A percentile compares a stretch with the other conserved stretches of the same genome.
Conservation (phyloP, 192 early-diverging fungal species). For the Funneliformis mosseae region DNA sequence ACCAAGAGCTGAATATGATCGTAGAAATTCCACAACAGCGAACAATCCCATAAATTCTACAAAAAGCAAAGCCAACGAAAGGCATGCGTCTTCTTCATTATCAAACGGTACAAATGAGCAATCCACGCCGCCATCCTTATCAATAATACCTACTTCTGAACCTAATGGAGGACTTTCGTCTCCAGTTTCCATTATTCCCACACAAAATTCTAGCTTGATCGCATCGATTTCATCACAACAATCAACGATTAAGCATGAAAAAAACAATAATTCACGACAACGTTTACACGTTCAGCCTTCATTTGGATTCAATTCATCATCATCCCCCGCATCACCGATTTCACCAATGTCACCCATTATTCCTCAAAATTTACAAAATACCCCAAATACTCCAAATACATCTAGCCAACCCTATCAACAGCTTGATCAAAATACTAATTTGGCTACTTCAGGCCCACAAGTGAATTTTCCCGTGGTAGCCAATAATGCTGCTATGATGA, state of each 20-base stretch:
- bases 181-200: not conserved
- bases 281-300: conserved; percentile 16
- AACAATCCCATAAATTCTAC: conserved; percentile 15
- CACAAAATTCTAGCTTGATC: not conserved
- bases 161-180: conserved; percentile 27
- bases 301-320: not conserved
- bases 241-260: conserved; percentile 17
- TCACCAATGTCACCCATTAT: conserved; percentile 17
- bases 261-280: not conserved
- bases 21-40: conserved; percentile 1
- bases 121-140: conserved; percentile 20
- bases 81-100: conserved; percentile 39
- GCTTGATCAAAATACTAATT: not conserved
- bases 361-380: not conserved
- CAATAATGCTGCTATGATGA: conserved; percentile 5
- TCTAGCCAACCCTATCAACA: not conserved
- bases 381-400: not conserved
- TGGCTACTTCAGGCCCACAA: not conserved
- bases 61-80: conserved; percentile 26
- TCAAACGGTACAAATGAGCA: conserved; percentile 40
- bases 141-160: conserved; percentile 36
- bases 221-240: not conserved
- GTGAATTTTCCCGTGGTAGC: not conserved
- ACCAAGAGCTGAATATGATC: conserved; percentile 39
- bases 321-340: conserved; percentile 1